phyloP scores from a whole-genome alignment of 2,329 filamentous ascomycete genomes.

The Venturia asperata region DNA sequence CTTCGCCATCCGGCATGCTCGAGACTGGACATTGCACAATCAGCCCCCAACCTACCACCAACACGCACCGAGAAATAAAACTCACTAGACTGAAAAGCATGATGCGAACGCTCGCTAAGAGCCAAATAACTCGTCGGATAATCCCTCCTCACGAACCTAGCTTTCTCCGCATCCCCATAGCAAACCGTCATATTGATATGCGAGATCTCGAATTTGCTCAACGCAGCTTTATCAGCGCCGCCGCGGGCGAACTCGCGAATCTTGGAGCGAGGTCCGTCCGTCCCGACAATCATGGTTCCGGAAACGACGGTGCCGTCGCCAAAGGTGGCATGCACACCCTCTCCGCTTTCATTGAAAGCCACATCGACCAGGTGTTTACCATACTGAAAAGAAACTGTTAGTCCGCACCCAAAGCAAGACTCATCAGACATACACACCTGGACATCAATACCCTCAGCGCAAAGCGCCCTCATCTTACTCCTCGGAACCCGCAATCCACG shows the following conservation, averaged over 20 bases:
- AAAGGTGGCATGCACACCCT: constrained; percentile 29
- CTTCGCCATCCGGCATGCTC: constrained; percentile 28
- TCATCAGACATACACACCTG: background rate
- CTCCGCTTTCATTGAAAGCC: constrained; percentile 1
- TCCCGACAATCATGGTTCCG: constrained; percentile 31
- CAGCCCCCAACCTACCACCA: too few relatives aligned
- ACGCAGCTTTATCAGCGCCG: constrained; percentile 21
- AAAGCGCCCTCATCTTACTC: constrained; percentile 30
- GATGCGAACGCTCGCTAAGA: constrained; percentile 28
- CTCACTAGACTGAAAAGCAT: constrained; percentile 20
- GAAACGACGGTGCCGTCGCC: constrained; percentile 28
- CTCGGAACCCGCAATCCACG: constrained; percentile 33
- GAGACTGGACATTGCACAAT: too few relatives aligned
- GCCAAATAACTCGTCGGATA: constrained; percentile 30
- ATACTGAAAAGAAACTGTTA: background rate
- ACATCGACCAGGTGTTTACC: constrained; percentile 9
- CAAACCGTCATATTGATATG: constrained; percentile 24
- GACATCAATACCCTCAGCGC: constrained; percentile 29
- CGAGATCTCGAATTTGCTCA: constrained; percentile 22
- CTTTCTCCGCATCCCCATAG: constrained; percentile 21
- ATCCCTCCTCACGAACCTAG: constrained; percentile 21
- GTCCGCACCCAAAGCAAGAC: too few relatives aligned
- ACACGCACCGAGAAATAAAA: too few relatives aligned
- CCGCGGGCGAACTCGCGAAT: constrained; percentile 22
- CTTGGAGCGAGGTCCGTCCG: constrained; percentile 28